Percentiles rank a stretch among this genome's conserved stretches.
Evolutionary conservation across 176 grass and related monocot genomes (phyloP).

Genomic region (Oryza nivara): DNA sequence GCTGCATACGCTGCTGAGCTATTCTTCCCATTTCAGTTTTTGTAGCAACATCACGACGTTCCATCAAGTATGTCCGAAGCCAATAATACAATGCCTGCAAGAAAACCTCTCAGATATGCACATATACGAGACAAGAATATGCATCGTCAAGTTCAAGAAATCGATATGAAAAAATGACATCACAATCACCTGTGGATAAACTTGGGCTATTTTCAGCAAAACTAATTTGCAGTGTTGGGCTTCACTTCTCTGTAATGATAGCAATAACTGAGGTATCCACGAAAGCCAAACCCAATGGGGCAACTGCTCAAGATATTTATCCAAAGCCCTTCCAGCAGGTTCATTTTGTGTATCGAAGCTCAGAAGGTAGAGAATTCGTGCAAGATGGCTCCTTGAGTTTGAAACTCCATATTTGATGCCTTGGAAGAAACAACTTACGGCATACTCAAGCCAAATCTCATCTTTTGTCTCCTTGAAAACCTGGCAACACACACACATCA

Average conservation of each 20-base stretch:
- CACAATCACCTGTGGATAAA: conserved; percentile 86
- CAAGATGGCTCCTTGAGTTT: conserved; percentile 93
- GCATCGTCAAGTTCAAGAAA: conserved; percentile 24
- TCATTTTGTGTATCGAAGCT: conserved; percentile 97
- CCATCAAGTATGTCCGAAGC: conserved; percentile 98
- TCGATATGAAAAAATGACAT: conserved; percentile 16
- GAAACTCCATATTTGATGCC: conserved; percentile 94
- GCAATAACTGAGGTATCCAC: conserved; percentile 96
- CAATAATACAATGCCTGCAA: conserved; percentile 97
- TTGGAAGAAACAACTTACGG: conserved; percentile 95
- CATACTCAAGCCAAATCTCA: conserved; percentile 92
- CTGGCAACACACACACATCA: conserved; percentile 41
- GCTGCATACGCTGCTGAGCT: conserved; percentile 92
- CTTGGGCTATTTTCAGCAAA: conserved; percentile 96
- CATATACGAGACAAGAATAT: conserved; percentile 24
- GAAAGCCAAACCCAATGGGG: conserved; percentile 99
- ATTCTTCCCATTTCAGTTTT: conserved; percentile 94
- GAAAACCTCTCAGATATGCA: conserved; percentile 30
- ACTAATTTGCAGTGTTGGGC: conserved; percentile 95
- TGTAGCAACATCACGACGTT: conserved; percentile 91
- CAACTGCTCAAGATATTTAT: conserved; percentile 96
- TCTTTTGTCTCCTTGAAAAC: conserved; percentile 93
- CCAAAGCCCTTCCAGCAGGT: conserved; percentile 84
- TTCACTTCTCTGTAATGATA: conserved; percentile 93
- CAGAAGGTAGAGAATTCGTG: conserved; percentile 92